Evolutionary conservation across 164 flowering plant genomes (phyloP).

Genomic region (Malania oleifera): DNA sequence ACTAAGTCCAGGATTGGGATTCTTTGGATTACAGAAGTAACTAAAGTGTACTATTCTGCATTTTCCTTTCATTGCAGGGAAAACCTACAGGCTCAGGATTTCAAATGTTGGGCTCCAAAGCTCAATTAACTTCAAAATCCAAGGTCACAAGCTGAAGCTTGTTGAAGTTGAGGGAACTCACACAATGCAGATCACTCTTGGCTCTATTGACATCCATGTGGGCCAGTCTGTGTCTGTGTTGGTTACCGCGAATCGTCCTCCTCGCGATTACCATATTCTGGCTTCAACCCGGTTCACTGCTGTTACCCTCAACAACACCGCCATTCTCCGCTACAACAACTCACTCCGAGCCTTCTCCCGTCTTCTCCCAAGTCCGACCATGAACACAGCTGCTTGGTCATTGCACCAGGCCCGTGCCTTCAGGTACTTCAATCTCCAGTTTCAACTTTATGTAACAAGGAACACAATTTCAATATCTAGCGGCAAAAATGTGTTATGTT

Average conservation of each 20-base stretch:
- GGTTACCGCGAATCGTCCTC: conserved; percentile 63
- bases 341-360: conserved; percentile 39
- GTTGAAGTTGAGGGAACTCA: conserved; percentile 91
- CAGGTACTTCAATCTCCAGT: conserved; percentile 42
- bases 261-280: conserved; percentile 55
- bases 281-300: conserved; percentile 61
- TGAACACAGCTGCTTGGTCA: conserved; percentile 46
- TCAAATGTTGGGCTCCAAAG: conserved; percentile 72
- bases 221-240: conserved; percentile 87
- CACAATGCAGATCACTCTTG: conserved; percentile 45
- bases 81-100: conserved; percentile 80
- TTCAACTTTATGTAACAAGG: too few relatives aligned
- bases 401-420: conserved; percentile 71
- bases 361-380: conserved; percentile 57
- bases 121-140: conserved; percentile 61
- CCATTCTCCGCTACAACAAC: conserved; percentile 53
- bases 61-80: conserved; percentile 34
- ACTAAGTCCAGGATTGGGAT: background rate
- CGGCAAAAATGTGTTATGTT: too few relatives aligned
- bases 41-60: background rate
- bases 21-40: too few relatives aligned
- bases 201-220: conserved; percentile 68
- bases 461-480: too few relatives aligned
- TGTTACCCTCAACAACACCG: conserved; percentile 38
- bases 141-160: conserved; percentile 64